Base-by-base conservation (phyloP, 2,329 filamentous ascomycete genomes). In the Blumeriella jaapii region DNA sequence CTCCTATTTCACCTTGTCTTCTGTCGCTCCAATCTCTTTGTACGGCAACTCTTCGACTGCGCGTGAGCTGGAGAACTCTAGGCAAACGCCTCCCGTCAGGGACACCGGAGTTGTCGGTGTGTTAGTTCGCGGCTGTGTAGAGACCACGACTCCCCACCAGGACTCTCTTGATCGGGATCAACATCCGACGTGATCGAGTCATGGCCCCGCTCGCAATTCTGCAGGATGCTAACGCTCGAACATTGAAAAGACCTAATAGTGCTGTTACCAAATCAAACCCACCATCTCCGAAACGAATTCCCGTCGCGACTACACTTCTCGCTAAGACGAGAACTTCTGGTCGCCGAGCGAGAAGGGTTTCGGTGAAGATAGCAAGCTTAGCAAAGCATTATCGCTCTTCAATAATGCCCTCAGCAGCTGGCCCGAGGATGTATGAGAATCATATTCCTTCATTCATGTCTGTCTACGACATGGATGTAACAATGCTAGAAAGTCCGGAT, bases 391-490 rank as follows among this genome's bases (percentile, higher is more conserved):
- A 12, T 29, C 29, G 28, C 26, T 30, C 23, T 33, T 34, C 34
- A 34, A 72, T 59, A 44, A 78, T 78, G 73, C 71, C 71, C 58
- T 75, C 72, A 50, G 69, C 74, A 47, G 65, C 73, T 39, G 65
- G 71, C 34, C 64, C 72, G 49, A 68, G 71, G 57, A 57, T 75
- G 50, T 77, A 74, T 56, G 72, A 78, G 63, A 74, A 78, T 54
- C 74, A 78, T 58, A 78, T 83, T 66, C 78, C 78, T 55, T 75
- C 78, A 14, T 81, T 83, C 52, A 82, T 81, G 77, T 78, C 78
- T 38, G 78, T 83, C 38, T 82, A 79, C 62, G 75, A 77, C 55
- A 66, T 78, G 47, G 74, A 79, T 52, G 43, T 55, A 36, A 57
- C 48, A 37, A 28, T 41, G 3, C 39, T 46, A 40, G 51, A 54